Evolutionary conservation across 2,329 filamentous ascomycete genomes (phyloP).

Genomic region (Nannizziopsis arthrosporioides): DNA sequence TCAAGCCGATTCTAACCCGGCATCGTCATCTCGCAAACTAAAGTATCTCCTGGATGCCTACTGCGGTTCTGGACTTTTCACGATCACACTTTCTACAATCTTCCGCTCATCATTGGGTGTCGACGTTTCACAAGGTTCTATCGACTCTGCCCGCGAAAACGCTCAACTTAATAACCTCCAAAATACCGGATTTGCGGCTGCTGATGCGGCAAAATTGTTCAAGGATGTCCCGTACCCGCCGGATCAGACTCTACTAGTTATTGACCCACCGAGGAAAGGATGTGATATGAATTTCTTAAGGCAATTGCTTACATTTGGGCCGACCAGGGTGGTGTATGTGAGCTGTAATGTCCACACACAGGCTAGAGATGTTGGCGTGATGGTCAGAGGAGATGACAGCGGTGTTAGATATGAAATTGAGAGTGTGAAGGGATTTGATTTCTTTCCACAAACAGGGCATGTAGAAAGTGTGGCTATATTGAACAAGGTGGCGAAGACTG

Average conservation of each 20-base stretch:
- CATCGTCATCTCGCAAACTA: conserved; percentile 40
- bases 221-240: conserved; percentile 59
- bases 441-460: conserved; percentile 78
- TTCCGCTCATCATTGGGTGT: conserved; percentile 77
- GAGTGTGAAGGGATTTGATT: conserved; percentile 85
- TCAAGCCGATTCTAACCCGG: conserved; percentile 20
- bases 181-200: conserved; percentile 74
- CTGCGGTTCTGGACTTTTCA: conserved; percentile 94
- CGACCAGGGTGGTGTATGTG: conserved; percentile 76
- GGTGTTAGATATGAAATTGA: conserved; percentile 65
- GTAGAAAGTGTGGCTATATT: conserved; percentile 54
- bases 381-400: conserved; percentile 55
- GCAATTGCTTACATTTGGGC: conserved; percentile 68
- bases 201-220: conserved; percentile 78
- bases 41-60: conserved; percentile 94
- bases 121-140: conserved; percentile 71
- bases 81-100: conserved; percentile 74
- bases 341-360: conserved; percentile 98
- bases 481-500: conserved; percentile 26
- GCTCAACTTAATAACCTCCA: conserved; percentile 63
- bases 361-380: conserved; percentile 77
- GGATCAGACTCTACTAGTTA: conserved; percentile 79
- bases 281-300: conserved; percentile 74
- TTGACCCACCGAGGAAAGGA: conserved; percentile 93
- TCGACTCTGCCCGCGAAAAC: conserved; percentile 66